Evolutionary conservation across 768 basidiomycete species (phyloP).

Genomic region (Dacryopinax spathularia): DNA sequence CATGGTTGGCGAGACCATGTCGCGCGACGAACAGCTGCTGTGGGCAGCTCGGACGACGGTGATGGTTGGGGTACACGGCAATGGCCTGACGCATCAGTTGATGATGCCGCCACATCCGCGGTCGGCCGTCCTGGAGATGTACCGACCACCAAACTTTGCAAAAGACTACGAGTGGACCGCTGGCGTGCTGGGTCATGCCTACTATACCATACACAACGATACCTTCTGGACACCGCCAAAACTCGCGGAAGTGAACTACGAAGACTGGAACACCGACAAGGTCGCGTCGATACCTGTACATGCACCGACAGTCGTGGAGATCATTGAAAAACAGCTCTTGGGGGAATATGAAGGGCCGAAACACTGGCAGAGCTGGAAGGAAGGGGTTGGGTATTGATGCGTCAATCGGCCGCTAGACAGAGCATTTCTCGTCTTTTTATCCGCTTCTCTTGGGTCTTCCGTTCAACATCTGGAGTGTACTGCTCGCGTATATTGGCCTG

Average conservation of each 20-base stretch:
- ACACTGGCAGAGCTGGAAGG: conserved; percentile 2
- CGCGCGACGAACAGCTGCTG: conserved; percentile 61
- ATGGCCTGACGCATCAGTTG: conserved; percentile 72
- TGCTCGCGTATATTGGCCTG: background rate
- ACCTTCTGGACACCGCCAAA: conserved; percentile 27
- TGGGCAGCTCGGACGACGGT: conserved; percentile 57
- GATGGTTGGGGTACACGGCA: conserved; percentile 61
- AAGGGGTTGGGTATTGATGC: background rate
- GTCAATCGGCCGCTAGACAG: too few relatives aligned
- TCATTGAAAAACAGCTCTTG: conserved; percentile 37
- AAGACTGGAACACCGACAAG: conserved; percentile 44
- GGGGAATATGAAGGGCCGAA: background rate
- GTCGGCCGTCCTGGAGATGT: conserved; percentile 73
- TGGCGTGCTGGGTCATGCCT: conserved; percentile 52
- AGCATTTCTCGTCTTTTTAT: background rate
- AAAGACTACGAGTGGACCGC: conserved; percentile 81
- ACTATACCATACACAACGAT: conserved; percentile 73
- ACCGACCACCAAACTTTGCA: conserved; percentile 65
- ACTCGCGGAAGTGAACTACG: conserved; percentile 37
- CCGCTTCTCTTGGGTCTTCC: background rate
- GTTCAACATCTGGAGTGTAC: background rate
- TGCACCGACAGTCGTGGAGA: conserved; percentile 46
- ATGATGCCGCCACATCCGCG: conserved; percentile 63
- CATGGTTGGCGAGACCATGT: conserved; percentile 47
- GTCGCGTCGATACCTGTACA: conserved; percentile 56